Conservation (phyloP, 1,284 basidiomycete species). For the Pseudomicrostroma phylloplanum region DNA sequence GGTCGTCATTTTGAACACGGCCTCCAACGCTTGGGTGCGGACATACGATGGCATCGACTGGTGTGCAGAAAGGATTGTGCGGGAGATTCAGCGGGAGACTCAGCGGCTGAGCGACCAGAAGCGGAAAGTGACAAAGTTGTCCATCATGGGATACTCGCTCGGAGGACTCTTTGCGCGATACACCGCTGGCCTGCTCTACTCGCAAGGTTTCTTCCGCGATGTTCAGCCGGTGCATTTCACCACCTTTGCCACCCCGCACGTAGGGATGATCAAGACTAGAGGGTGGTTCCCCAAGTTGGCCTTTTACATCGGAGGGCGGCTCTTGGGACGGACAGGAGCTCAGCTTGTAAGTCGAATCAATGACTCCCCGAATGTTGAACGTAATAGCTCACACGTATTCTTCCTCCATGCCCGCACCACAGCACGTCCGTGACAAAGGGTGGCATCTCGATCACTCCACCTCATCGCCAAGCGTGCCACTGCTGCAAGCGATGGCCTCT, state of each 20-base stretch:
- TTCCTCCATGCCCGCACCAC: background rate
- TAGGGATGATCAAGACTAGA: constrained; percentile 58
- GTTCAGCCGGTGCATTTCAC: constrained; percentile 67
- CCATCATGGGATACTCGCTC: constrained; percentile 60
- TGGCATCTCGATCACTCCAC: background rate
- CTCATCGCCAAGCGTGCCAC: constrained; percentile 11
- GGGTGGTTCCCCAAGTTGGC: constrained; percentile 61
- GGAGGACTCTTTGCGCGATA: constrained; percentile 75
- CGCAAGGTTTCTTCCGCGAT: constrained; percentile 44
- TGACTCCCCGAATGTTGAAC: background rate
- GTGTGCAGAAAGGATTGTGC: constrained; percentile 64
- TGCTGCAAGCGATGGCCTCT: constrained; percentile 29
- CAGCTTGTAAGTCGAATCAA: constrained; percentile 56
- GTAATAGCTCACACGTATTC: background rate
- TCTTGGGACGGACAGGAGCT: constrained; percentile 76
- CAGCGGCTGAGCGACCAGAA: constrained; percentile 15
- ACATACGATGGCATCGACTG: constrained; percentile 72
- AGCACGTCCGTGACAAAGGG: constrained; percentile 3
- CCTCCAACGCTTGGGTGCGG: constrained; percentile 58
- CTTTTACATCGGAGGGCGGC: constrained; percentile 62
- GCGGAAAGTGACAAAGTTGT: constrained; percentile 22
- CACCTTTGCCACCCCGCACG: constrained; percentile 74
- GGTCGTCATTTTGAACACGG: constrained; percentile 58
- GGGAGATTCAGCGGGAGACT: constrained; percentile 55
- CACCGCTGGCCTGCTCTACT: constrained; percentile 65